These are phyloP conservation scores for Dothidotthia symphoricarpi DNA, from an alignment of 2,329 filamentous ascomycete genomes.

Conservation along the genomic window DNA sequence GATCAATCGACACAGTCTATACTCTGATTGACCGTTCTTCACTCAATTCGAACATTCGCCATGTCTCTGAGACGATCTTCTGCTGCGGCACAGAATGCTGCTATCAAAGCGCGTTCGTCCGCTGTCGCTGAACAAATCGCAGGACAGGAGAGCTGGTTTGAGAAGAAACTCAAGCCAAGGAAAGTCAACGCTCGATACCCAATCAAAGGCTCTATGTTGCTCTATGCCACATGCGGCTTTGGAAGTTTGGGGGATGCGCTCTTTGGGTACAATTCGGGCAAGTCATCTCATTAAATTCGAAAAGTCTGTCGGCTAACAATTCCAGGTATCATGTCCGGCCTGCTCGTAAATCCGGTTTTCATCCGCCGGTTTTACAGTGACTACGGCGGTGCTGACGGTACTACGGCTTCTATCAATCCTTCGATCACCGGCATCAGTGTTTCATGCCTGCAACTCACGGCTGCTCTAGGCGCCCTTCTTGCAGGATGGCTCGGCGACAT, in stretches of 20 bases:
- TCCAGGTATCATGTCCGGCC: slow-evolving; percentile 44
- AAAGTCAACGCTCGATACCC: slow-evolving; percentile 41
- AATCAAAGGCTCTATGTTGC: slow-evolving; percentile 37
- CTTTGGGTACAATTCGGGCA: slow-evolving; percentile 47
- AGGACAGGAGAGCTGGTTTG: slow-evolving; percentile 33
- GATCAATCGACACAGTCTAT: neutral
- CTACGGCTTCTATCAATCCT: slow-evolving; percentile 33
- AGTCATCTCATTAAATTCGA: neutral
- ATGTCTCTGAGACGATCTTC: slow-evolving; percentile 3
- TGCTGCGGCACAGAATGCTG: slow-evolving; percentile 14
- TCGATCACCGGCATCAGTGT: slow-evolving; percentile 43
- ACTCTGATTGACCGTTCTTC: neutral
- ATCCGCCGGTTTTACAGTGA: slow-evolving; percentile 43
- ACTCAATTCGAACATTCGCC: neutral
- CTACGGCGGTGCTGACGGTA: slow-evolving; percentile 41
- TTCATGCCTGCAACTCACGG: slow-evolving; percentile 39
- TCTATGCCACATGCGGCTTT: slow-evolving; percentile 44
- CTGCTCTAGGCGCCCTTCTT: slow-evolving; percentile 37
- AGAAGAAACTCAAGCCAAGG: slow-evolving; percentile 39
- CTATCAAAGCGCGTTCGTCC: slow-evolving; percentile 20
- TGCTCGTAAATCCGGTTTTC: slow-evolving; percentile 44
- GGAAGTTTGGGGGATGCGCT: slow-evolving; percentile 44
- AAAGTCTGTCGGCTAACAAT: slow-evolving; percentile 5
- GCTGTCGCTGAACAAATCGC: slow-evolving; percentile 23
- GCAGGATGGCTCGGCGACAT: slow-evolving; percentile 41